Conservation (phyloP, 441 rosid genomes). For the Jatropha podagrica region DNA sequence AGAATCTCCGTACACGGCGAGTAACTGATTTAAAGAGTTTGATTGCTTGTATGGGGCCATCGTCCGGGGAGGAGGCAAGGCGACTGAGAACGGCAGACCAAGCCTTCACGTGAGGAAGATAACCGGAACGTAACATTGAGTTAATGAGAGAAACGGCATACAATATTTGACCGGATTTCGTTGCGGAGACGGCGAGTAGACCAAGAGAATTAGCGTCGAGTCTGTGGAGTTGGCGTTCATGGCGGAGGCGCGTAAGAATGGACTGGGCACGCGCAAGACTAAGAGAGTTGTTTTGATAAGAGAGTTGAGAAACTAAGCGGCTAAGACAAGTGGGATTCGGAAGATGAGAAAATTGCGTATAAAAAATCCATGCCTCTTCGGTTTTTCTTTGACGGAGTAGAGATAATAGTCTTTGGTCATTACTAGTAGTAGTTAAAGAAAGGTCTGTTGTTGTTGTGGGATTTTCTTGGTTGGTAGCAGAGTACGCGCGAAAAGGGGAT, state of each 20-base stretch:
- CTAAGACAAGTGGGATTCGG: constrained; percentile 85
- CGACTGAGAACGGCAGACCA: constrained; percentile 83
- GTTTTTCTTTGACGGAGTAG: constrained; percentile 78
- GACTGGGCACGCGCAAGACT: constrained; percentile 81
- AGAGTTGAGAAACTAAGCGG: constrained; percentile 85
- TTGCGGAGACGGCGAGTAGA: constrained; percentile 79
- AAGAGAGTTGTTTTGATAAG: constrained; percentile 51
- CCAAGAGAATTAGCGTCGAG: constrained; percentile 92
- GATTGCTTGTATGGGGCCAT: constrained; percentile 63
- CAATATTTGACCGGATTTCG: constrained; percentile 65
- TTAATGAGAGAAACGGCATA: constrained; percentile 72
- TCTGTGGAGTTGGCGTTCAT: constrained; percentile 82
- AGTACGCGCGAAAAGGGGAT: constrained; percentile 24
- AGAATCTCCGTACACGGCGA: constrained; percentile 47
- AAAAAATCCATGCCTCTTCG: constrained; percentile 74
- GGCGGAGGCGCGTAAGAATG: constrained; percentile 87
- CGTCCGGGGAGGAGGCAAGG: constrained; percentile 63
- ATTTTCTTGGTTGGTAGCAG: constrained; percentile 35
- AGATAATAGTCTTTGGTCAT: constrained; percentile 55
- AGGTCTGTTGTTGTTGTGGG: constrained; percentile 35
- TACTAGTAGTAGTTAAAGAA: constrained; percentile 23
- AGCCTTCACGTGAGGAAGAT: constrained; percentile 84
- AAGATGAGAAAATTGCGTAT: constrained; percentile 53
- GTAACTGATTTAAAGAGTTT: constrained; percentile 57
- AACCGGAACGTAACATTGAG: constrained; percentile 91